phyloP scores from a whole-genome alignment of 2,329 filamentous ascomycete species.

The Plenodomus biglobosus region DNA sequence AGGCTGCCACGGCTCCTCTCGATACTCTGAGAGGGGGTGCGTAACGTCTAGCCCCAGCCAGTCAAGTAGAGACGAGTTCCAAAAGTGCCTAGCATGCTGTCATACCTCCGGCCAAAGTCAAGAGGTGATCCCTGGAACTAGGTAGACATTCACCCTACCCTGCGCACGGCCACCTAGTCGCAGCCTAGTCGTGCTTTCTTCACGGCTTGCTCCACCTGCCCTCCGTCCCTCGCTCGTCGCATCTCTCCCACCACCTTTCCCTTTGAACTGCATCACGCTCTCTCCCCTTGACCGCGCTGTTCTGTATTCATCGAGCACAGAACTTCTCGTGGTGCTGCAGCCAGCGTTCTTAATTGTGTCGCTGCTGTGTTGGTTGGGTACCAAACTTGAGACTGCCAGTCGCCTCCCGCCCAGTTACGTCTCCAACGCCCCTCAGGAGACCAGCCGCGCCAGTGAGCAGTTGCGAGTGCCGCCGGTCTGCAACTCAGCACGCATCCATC shows the following conservation, averaged over 20 bases:
- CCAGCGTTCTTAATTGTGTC: conserved; percentile 19
- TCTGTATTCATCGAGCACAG: conserved; percentile 10
- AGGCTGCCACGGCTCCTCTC: conserved; percentile 17
- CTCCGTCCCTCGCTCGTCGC: conserved; percentile 32
- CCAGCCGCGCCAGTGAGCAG: too few species aligned
- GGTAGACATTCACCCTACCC: conserved; percentile 38
- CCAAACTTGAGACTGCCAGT: conserved; percentile 21
- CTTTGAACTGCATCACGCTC: conserved; percentile 25
- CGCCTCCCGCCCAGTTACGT: conserved; percentile 31
- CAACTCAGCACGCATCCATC: conserved; percentile 12
- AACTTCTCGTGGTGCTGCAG: conserved; percentile 18
- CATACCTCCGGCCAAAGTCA: conserved; percentile 26
- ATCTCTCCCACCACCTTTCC: conserved; percentile 18
- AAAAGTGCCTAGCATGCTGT: conserved; percentile 39
- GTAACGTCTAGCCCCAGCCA: conserved; percentile 24
- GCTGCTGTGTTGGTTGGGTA: conserved; percentile 10
- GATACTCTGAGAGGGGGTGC: conserved; percentile 16
- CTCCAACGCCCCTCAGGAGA: conserved; percentile 36
- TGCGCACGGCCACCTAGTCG: conserved; percentile 35
- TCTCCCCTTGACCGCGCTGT: conserved; percentile 2
- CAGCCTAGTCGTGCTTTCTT: conserved; percentile 36
- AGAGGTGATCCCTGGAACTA: conserved; percentile 34
- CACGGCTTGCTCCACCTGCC: conserved; percentile 33
- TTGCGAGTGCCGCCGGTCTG: conserved; percentile 22
- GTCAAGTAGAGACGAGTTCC: conserved; percentile 26